Conservation (phyloP, 805 yeast species). For the Suhomyces faveliae region DNA sequence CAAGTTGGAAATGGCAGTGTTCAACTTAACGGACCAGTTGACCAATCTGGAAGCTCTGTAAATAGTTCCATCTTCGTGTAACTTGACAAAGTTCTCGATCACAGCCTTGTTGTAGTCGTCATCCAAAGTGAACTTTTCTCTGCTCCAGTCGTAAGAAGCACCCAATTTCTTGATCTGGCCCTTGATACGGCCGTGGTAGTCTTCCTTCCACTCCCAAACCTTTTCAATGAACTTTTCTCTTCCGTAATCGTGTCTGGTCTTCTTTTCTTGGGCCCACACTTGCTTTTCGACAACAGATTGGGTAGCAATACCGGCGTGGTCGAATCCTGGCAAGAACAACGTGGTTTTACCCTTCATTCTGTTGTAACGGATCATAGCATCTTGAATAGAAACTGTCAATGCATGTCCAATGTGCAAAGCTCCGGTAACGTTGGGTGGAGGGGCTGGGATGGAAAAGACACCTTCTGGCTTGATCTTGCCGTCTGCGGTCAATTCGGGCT, state of each 20-base stretch:
- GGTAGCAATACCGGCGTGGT: constrained; percentile 98
- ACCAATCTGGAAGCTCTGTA: constrained; percentile 92
- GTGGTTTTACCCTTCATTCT: constrained; percentile 97
- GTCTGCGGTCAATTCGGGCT: constrained; percentile 75
- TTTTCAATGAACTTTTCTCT: constrained; percentile 84
- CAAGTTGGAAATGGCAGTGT: constrained; percentile 92
- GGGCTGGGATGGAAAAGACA: constrained; percentile 89
- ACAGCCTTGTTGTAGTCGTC: constrained; percentile 79
- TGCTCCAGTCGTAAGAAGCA: constrained; percentile 94
- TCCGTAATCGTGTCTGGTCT: constrained; percentile 93
- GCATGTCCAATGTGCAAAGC: constrained; percentile 99
- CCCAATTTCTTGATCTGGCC: constrained; percentile 83
- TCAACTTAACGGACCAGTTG: constrained; percentile 93
- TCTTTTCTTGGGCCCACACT: constrained; percentile 81
- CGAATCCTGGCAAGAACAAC: constrained; percentile 92
- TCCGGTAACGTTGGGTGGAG: constrained; percentile 99
- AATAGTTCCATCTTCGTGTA: constrained; percentile 93
- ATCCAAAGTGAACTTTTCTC: constrained; percentile 91
- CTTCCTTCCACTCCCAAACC: constrained; percentile 99
- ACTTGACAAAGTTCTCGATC: constrained; percentile 81
- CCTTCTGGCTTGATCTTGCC: constrained; percentile 84
- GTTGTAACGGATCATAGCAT: constrained; percentile 85
- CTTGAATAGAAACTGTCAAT: constrained; percentile 91
- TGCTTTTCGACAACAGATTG: constrained; percentile 98
- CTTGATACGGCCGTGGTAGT: constrained; percentile 83